Base-by-base conservation (phyloP, 805 yeast species). In the Nakazawaea populi region DNA sequence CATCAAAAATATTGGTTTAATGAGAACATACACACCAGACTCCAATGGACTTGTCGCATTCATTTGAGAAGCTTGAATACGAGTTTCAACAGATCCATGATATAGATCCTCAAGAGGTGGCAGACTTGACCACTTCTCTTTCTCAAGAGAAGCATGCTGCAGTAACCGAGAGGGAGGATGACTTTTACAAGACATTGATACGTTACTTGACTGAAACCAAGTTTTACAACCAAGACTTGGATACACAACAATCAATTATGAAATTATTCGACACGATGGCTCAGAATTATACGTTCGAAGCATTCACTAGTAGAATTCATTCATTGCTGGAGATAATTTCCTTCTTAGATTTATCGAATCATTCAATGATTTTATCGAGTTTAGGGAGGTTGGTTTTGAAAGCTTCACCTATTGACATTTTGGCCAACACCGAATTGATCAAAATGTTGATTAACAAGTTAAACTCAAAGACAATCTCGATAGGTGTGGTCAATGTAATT, bases 341-440 rank as follows among this genome's bases (percentile, higher is more conserved):
- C 28, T 14, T 6, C 32, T 24, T 51, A 18, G 40, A 42, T 7
- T 3, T 24, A 30, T 18, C 44, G 4, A 12, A 30, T 5, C 37
- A 46, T 36, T 28, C 47, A 5, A 5, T 30, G 35, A 36, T 51
- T 4, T 29, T 51, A 24, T 10, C 38, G 6, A 42, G 43, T 27
- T 27, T 51, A 6, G 11, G 30, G 8, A 7, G 24, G 2, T 30
- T 51, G 32, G 9, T 51, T 2, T 27, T 38, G 32, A 42, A 38
- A 24, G 38, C 37, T 36, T 31, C 44, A 11, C 53, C 53, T 4
- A 43, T 46, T 6, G 53, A 51, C 14, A 46, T 51, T 8, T 39
- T 42, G 30, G 46, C 50, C 11, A 51, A 46, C 42, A 51, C 53
- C 4, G 50, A 46, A 5, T 42, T 51, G 45, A 37, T 51, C 24